Evolutionary conservation across 805 yeast genomes (phyloP).

Genomic region (Metschnikowia gelsemii): DNA sequence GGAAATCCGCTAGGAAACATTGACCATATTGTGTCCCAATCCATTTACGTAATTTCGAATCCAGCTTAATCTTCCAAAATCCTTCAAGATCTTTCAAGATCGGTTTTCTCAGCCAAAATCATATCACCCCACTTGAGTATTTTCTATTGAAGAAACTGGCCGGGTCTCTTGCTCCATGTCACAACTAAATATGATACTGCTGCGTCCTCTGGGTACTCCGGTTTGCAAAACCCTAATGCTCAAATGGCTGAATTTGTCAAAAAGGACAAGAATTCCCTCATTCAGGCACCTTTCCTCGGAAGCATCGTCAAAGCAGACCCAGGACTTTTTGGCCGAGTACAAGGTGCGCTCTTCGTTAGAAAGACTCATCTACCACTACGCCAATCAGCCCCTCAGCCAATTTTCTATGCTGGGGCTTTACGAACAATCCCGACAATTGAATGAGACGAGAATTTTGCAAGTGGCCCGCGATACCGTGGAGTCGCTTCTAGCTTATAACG

Average conservation of each 20-base stretch:
- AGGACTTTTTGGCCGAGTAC: constrained; percentile 50
- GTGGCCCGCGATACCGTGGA: constrained; percentile 58
- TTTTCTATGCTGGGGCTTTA: constrained; percentile 53
- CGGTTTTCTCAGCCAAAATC: too few species aligned
- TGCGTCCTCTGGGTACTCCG: not conserved
- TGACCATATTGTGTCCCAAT: too few species aligned
- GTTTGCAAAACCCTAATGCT: not conserved
- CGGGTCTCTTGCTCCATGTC: too few species aligned
- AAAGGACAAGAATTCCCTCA: too few species aligned
- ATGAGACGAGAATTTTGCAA: constrained; percentile 34
- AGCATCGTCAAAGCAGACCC: not conserved
- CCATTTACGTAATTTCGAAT: too few species aligned
- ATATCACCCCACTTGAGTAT: too few species aligned
- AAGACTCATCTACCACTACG: constrained; percentile 55
- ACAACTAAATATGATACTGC: constrained; percentile 1
- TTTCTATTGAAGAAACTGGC: too few species aligned
- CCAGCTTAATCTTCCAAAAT: too few species aligned
- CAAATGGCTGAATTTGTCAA: not conserved
- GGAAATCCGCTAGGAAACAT: too few species aligned
- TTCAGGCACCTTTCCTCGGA: not conserved
- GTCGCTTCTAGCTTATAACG: constrained; percentile 57
- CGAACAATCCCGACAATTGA: constrained; percentile 39
- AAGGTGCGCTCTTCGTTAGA: constrained; percentile 58
- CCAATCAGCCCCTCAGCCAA: constrained; percentile 52
- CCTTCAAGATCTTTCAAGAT: too few species aligned